phyloP scores from a whole-genome alignment of 768 basidiomycete species.

The Solioccasus polychromus region DNA sequence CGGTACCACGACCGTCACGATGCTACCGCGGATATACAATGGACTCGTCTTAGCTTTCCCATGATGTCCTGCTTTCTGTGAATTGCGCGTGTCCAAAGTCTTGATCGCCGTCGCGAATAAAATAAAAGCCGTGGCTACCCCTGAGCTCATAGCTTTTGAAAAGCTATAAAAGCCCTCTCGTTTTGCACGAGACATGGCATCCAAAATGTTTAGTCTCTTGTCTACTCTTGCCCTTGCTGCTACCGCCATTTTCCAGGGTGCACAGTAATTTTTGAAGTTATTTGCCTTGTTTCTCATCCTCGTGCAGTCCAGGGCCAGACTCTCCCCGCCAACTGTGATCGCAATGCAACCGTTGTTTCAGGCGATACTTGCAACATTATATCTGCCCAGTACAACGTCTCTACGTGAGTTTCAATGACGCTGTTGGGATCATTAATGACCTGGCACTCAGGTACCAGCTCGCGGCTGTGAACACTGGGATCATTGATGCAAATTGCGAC shows the following conservation, averaged over 20 bases:
- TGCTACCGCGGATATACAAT: too few species aligned
- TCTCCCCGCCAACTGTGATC: conserved; percentile 48
- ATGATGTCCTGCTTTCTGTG: not conserved
- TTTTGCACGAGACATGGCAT: not conserved
- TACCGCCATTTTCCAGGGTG: conserved; percentile 15
- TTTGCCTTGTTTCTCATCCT: not conserved
- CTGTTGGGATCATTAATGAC: too few species aligned
- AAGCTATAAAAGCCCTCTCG: conserved; percentile 18
- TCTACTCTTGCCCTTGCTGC: conserved; percentile 15
- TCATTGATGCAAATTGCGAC: conserved; percentile 51
- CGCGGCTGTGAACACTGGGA: conserved; percentile 44
- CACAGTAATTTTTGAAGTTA: not conserved
- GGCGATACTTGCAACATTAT: conserved; percentile 69
- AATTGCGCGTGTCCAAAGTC: too few species aligned
- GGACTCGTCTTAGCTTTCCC: too few species aligned
- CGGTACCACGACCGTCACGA: too few species aligned
- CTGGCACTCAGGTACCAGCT: conserved; percentile 67
- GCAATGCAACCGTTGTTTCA: conserved; percentile 52
- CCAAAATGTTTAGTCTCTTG: conserved; percentile 20
- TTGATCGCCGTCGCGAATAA: not conserved
- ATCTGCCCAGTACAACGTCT: conserved; percentile 56
- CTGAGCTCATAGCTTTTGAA: too few species aligned
- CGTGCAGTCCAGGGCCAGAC: conserved; percentile 54
- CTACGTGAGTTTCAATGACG: conserved; percentile 51
- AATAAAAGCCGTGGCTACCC: not conserved